These are phyloP conservation scores for Thalassiosira livingstoniorum DNA, from an alignment of 352 stramenopile genomes.

Conservation along the genomic window DNA sequence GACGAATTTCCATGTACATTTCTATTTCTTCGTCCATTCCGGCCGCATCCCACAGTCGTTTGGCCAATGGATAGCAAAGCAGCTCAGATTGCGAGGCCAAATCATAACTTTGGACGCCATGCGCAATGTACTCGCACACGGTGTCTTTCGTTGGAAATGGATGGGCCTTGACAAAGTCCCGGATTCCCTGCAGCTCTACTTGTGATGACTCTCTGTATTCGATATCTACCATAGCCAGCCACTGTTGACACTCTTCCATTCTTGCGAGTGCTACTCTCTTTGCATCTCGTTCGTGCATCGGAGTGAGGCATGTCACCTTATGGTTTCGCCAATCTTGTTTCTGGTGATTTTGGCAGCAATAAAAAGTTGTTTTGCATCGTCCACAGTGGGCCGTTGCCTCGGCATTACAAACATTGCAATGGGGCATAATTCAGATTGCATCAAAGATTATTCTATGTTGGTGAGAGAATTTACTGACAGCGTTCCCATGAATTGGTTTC, in stretches of 20 bases:
- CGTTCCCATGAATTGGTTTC: too few species aligned
- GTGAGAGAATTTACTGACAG: too few species aligned
- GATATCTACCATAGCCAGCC: background rate
- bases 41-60: background rate
- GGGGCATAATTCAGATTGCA: too few species aligned
- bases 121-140: background rate
- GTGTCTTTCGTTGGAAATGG: background rate
- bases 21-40: background rate
- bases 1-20: background rate
- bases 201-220: background rate
- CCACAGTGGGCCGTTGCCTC: background rate
- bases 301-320: background rate
- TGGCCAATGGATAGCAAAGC: background rate
- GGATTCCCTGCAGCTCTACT: background rate
- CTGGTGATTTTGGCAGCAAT: background rate
- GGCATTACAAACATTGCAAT: background rate
- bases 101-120: background rate
- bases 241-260: background rate
- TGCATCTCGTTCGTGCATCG: background rate
- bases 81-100: background rate
- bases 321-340: background rate
- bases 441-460: too few species aligned
- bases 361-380: background rate
- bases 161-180: background rate
- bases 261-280: background rate